phyloP scores from a whole-genome alignment of 192 early-diverging fungal species.

The Backusella parvicylindrica region DNA sequence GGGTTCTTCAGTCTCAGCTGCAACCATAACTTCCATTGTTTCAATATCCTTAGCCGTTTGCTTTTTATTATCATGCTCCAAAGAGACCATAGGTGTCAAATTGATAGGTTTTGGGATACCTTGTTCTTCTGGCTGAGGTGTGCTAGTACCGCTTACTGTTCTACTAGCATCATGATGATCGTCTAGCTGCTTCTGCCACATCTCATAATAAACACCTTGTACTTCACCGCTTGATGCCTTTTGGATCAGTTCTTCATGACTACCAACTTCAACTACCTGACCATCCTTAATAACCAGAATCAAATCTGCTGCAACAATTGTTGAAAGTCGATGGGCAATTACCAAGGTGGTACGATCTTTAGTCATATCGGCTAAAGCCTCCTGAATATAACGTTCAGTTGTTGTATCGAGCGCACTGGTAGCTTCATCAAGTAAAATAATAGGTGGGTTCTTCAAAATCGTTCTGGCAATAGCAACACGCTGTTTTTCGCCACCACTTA shows the following conservation, averaged over 20 bases:
- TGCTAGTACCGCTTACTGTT: not conserved
- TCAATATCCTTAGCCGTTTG: not conserved
- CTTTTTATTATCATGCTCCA: not conserved
- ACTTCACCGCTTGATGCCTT: conserved; percentile 20
- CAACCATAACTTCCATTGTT: not conserved
- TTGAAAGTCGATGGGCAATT: conserved; percentile 82
- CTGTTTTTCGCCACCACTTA: conserved; percentile 92
- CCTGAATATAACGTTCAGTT: conserved; percentile 75
- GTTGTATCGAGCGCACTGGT: conserved; percentile 82
- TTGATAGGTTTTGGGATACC: not conserved
- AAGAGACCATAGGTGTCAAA: not conserved
- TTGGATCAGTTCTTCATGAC: conserved; percentile 69
- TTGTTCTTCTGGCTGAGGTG: not conserved
- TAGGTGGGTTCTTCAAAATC: conserved; percentile 61
- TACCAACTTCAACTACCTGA: conserved; percentile 75
- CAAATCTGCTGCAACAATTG: conserved; percentile 77
- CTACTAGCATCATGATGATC: conserved; percentile 39
- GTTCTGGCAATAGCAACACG: conserved; percentile 83
- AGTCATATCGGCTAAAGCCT: conserved; percentile 72
- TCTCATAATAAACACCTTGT: conserved; percentile 76
- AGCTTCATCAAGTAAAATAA: conserved; percentile 84
- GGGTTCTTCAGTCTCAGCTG: not conserved
- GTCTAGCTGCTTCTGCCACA: conserved; percentile 88
- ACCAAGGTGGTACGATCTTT: conserved; percentile 82
- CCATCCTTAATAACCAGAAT: conserved; percentile 87